Percentiles rank a stretch among this genome's conserved stretches.
Conservation (phyloP, 2,329 filamentous ascomycete genomes). For the Ramichloridium luteum region DNA sequence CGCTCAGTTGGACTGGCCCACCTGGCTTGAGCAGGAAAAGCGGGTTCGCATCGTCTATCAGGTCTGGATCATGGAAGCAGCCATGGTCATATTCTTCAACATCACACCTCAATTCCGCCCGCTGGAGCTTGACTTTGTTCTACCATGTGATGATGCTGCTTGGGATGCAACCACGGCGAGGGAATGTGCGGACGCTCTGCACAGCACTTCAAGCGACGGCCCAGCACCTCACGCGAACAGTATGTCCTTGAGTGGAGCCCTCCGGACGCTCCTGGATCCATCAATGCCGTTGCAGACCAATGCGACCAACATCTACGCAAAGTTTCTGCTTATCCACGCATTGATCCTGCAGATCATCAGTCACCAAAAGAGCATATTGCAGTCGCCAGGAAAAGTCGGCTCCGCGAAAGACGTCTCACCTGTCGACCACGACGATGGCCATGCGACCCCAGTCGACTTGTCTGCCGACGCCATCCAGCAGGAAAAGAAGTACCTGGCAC, state of each 20-base stretch:
- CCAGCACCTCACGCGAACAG: conserved; percentile 46
- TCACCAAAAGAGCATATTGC: conserved; percentile 31
- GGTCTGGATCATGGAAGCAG: conserved; percentile 51
- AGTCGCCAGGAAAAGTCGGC: conserved; percentile 18
- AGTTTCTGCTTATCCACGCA: conserved; percentile 61
- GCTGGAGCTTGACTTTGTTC: conserved; percentile 52
- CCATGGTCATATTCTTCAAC: conserved; percentile 62
- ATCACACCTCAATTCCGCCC: conserved; percentile 49
- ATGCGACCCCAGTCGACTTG: conserved; percentile 31
- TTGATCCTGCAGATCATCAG: conserved; percentile 52
- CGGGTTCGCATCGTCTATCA: conserved; percentile 53
- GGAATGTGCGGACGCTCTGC: conserved; percentile 54
- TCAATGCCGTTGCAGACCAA: conserved; percentile 49
- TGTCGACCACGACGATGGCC: conserved; percentile 44
- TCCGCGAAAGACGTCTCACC: conserved; percentile 47
- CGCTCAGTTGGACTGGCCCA: conserved; percentile 43
- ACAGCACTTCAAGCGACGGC: conserved; percentile 52
- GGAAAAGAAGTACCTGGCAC: conserved; percentile 34
- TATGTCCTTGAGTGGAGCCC: conserved; percentile 46
- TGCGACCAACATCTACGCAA: conserved; percentile 59
- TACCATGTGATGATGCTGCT: conserved; percentile 60
- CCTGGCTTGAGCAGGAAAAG: conserved; percentile 61
- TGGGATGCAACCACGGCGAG: conserved; percentile 53
- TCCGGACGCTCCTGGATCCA: conserved; percentile 49
- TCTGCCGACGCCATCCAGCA: conserved; percentile 29